Conservation (phyloP, 208 protist genomes). For the Trypanosoma lewisi region DNA sequence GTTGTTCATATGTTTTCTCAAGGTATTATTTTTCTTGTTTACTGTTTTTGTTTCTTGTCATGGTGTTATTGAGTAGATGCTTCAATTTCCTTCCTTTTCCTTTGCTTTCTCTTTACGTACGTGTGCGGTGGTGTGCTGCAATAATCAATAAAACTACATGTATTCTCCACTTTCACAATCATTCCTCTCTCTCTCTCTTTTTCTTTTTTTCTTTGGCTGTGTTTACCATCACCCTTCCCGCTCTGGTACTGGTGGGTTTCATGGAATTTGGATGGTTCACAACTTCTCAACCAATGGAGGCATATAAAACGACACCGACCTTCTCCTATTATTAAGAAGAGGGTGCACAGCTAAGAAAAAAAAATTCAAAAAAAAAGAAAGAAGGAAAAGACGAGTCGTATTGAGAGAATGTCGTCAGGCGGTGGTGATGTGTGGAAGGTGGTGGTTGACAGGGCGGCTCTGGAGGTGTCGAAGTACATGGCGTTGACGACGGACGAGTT, state of each 20-base stretch:
- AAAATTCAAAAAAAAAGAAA: not conserved
- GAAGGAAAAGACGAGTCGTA: not conserved
- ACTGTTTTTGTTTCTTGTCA: too few relatives aligned
- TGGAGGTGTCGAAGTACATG: slow-evolving; percentile 60
- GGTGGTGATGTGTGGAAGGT: slow-evolving; percentile 57
- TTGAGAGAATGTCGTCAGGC: slow-evolving; percentile 18
- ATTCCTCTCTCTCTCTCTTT: too few relatives aligned
- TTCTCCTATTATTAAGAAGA: not conserved
- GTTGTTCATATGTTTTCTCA: not conserved
- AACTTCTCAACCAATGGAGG: too few relatives aligned
- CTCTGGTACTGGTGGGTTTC: not conserved
- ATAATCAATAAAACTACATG: too few relatives aligned
- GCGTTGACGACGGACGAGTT: slow-evolving; percentile 39
- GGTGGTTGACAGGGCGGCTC: slow-evolving; percentile 57
- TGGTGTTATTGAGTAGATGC: too few relatives aligned
- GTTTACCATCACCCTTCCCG: not conserved
- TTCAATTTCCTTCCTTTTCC: slow-evolving; percentile 1
- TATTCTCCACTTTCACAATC: too few relatives aligned
- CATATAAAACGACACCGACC: too few relatives aligned
- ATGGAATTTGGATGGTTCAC: too few relatives aligned
- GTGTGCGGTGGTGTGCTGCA: not conserved
- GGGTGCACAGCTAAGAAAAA: not conserved
- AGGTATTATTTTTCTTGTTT: not conserved
- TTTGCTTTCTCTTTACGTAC: slow-evolving; percentile 1
- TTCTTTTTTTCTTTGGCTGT: not conserved